Evolutionary conservation across 1,139 yeast species (phyloP).

Genomic region (Yamadazyma oceani): DNA sequence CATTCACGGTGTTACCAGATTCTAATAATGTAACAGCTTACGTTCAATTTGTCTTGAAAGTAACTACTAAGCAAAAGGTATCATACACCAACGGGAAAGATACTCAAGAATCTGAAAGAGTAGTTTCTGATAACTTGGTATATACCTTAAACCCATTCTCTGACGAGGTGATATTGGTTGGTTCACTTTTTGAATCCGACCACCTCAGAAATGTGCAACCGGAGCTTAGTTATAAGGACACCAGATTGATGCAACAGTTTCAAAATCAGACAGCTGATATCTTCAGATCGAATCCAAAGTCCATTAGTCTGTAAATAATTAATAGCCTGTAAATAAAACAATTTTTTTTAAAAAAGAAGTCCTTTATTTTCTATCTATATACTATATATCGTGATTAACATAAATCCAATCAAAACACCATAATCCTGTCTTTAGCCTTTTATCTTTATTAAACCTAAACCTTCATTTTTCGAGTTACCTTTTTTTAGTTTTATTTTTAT

Average conservation of each 20-base stretch:
- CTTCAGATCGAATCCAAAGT: constrained; percentile 27
- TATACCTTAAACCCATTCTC: constrained; percentile 74
- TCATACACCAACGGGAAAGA: constrained; percentile 45
- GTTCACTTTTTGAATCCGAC: constrained; percentile 75
- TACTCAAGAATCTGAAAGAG: constrained; percentile 45
- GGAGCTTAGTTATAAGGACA: constrained; percentile 25
- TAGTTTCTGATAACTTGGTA: constrained; percentile 72
- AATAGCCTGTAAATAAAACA: constrained; percentile 9
- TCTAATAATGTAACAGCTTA: constrained; percentile 63
- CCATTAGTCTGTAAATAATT: constrained; percentile 2
- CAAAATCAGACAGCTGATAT: constrained; percentile 30
- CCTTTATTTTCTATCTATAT: background rate
- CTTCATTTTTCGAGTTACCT: no score
- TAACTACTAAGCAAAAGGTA: constrained; percentile 71
- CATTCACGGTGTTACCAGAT: constrained; percentile 64
- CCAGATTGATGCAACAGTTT: constrained; percentile 27
- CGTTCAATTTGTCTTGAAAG: constrained; percentile 75
- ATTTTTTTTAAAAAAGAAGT: background rate
- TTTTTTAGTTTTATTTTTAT: no score
- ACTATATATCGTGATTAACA: background rate
- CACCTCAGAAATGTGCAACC: constrained; percentile 37
- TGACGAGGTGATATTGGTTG: constrained; percentile 67
- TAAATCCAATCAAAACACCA: no score
- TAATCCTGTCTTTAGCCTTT: no score
- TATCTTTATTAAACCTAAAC: no score